These are phyloP conservation scores for Pythium pyrilobum DNA, from an alignment of 352 stramenopile genomes.

Conservation along the genomic window DNA sequence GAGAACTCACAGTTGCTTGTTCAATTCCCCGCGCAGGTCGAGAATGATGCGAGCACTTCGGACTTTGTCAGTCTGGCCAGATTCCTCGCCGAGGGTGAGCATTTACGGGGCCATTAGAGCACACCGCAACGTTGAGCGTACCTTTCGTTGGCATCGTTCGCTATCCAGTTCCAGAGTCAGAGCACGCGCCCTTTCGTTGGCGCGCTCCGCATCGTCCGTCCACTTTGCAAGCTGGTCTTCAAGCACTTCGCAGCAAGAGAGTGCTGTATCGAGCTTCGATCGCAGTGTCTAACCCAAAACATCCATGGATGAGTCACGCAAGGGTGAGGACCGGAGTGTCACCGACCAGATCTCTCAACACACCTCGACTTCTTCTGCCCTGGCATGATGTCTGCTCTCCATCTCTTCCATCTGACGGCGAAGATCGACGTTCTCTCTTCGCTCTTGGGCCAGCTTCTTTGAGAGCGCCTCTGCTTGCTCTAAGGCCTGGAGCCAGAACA, in stretches of 20 bases:
- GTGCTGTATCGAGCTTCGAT: constrained; percentile 11
- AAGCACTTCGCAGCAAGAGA: constrained; percentile 22
- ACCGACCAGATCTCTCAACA: neutral
- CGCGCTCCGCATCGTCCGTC: neutral
- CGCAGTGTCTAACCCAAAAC: constrained; percentile 5
- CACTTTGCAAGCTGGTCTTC: constrained; percentile 8
- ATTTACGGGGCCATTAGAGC: neutral
- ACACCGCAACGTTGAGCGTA: too few species aligned
- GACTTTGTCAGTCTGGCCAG: constrained; percentile 16
- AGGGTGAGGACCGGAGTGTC: too few species aligned
- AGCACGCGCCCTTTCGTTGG: neutral
- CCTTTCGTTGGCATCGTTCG: constrained; percentile 17
- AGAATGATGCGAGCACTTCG: constrained; percentile 23
- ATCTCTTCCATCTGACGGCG: constrained; percentile 19
- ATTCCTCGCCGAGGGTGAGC: neutral
- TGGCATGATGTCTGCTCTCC: constrained; percentile 12
- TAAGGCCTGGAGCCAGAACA: constrained; percentile 19
- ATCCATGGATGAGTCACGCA: neutral
- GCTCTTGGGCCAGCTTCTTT: constrained; percentile 12
- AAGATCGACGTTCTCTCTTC: constrained; percentile 12
- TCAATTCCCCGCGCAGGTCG: constrained; percentile 22
- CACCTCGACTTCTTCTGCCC: constrained; percentile 18
- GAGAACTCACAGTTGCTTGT: constrained; percentile 23
- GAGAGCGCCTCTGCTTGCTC: constrained; percentile 15
- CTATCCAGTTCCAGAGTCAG: constrained; percentile 13